These are phyloP conservation scores for Clarireedia hainanense DNA, from an alignment of 2,329 filamentous ascomycete species.

Conservation along the genomic window DNA sequence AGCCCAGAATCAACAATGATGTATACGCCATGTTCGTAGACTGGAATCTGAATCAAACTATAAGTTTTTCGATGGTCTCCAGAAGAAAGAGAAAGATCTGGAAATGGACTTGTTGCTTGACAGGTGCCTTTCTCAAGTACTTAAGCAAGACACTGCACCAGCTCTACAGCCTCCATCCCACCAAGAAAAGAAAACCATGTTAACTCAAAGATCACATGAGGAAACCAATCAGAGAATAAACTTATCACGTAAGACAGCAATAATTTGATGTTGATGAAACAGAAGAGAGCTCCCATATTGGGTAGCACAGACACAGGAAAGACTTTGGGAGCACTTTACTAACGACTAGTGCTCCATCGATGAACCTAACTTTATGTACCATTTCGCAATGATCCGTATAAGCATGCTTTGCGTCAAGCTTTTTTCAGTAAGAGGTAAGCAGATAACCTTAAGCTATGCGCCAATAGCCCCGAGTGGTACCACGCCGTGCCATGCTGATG, in stretches of 20 bases:
- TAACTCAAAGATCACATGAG: background rate
- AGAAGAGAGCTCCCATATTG: background rate
- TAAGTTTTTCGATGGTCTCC: no score
- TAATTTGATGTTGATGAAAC: conserved; percentile 1
- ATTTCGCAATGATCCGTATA: background rate
- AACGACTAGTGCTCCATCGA: no score
- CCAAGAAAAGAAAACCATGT: background rate
- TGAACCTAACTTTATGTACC: no score
- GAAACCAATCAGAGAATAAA: background rate
- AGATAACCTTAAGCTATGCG: no score
- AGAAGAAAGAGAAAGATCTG: background rate
- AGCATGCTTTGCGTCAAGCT: background rate
- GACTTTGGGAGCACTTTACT: background rate
- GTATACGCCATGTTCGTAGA: conserved; percentile 3
- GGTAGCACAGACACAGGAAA: background rate
- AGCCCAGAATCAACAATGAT: background rate
- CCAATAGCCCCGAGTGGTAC: no score
- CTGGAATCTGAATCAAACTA: background rate
- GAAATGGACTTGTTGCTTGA: background rate
- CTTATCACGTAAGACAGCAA: background rate
- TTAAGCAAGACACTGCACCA: background rate
- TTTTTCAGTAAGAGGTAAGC: background rate
- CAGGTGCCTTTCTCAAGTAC: background rate
- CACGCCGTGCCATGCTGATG: no score
- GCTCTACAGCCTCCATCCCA: background rate